These are phyloP conservation scores for Fusarium burgessii DNA, from an alignment of 2,329 filamentous ascomycete genomes.

Conservation along the genomic window DNA sequence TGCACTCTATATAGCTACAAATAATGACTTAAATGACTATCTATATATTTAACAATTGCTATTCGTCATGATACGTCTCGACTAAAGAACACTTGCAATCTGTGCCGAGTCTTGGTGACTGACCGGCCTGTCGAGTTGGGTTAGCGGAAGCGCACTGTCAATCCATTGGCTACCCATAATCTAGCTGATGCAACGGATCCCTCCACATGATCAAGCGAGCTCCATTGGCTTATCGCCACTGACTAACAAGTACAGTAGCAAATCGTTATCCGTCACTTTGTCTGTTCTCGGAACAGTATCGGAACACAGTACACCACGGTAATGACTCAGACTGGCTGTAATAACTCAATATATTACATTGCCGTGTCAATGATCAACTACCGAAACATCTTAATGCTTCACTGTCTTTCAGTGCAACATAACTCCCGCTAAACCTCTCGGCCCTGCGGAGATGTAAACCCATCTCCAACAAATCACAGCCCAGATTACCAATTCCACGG, in stretches of 20 bases:
- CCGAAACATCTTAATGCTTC: background rate
- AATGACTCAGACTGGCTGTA: too few species aligned
- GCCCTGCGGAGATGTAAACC: background rate
- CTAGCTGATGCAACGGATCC: background rate
- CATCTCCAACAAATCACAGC: background rate
- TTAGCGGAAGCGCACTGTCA: background rate
- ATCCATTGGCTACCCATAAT: background rate
- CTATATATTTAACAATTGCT: too few species aligned
- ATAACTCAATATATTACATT: background rate
- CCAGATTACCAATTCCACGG: background rate
- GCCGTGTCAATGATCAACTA: background rate
- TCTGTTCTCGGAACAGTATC: background rate
- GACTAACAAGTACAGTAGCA: background rate
- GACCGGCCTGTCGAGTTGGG: background rate
- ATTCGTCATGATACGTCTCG: too few species aligned
- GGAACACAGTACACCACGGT: fast-evolving
- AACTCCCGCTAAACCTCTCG: background rate
- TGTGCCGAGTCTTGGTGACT: background rate
- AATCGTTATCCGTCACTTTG: background rate
- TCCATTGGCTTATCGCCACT: background rate
- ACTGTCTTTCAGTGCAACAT: background rate
- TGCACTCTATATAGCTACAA: fast-evolving
- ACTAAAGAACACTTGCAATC: too few species aligned
- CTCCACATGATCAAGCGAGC: background rate
- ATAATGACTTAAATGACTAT: background rate